A percentile compares a stretch with the other conserved stretches of the same genome.
Conservation (phyloP, 345 rosid genomes). For the Aegle marmelos region DNA sequence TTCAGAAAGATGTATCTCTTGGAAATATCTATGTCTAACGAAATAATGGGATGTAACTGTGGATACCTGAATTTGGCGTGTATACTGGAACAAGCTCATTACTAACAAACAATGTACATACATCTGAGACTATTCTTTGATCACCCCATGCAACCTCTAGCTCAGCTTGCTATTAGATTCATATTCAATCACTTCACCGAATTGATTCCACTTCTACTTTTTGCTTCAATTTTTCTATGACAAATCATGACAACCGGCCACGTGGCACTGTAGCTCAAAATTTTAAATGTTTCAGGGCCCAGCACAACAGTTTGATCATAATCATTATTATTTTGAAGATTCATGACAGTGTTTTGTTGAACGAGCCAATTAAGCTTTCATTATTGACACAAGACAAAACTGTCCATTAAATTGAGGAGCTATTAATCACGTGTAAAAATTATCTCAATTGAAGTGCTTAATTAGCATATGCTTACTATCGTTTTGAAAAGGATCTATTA, state of each 20-base stretch:
- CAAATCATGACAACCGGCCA: background rate
- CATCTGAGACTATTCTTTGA: background rate
- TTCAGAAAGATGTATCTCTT: background rate
- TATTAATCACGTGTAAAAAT: background rate
- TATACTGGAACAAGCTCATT: background rate
- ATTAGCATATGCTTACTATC: too few relatives aligned
- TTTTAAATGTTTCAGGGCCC: background rate
- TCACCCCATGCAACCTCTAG: background rate
- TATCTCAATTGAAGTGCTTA: background rate
- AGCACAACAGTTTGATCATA: background rate
- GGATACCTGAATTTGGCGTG: background rate
- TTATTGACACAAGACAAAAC: background rate
- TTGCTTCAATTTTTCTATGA: background rate
- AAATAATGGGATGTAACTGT: background rate
- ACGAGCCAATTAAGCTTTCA: background rate
- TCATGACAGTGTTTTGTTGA: background rate
- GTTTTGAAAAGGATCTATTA: too few relatives aligned
- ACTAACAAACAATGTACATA: background rate
- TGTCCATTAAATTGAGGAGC: background rate
- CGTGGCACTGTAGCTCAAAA: background rate
- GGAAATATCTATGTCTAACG: background rate
- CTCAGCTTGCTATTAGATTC: slow-evolving; percentile 1
- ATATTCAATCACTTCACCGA: background rate
- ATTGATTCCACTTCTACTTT: background rate
- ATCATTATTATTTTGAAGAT: background rate